These are phyloP conservation scores for Pyracantha coccinea DNA, from an alignment of 331 rosid species.

Conservation along the genomic window DNA sequence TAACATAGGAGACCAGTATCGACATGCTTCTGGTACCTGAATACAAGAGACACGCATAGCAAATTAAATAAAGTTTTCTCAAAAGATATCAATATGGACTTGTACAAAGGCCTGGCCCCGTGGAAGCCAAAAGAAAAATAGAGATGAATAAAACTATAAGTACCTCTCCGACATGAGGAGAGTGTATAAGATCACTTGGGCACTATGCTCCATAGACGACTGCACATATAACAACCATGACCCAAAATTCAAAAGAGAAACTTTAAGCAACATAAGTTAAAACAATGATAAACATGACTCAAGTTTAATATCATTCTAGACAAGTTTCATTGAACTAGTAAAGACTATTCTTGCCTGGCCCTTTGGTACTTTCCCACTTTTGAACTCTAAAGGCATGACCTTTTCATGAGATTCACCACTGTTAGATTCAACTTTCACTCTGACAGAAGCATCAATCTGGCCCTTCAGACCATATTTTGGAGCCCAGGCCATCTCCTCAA, in stretches of 20 bases:
- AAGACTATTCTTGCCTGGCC: slow-evolving; percentile 59
- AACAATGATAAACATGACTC: background rate
- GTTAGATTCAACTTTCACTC: slow-evolving; percentile 44
- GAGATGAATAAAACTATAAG: background rate
- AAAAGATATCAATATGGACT: background rate
- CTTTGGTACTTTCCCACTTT: slow-evolving; percentile 67
- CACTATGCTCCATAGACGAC: slow-evolving; percentile 75
- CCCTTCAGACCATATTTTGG: slow-evolving; percentile 95
- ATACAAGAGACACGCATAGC: slow-evolving; percentile 12
- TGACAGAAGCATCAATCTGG: slow-evolving; percentile 92
- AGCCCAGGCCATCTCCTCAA: slow-evolving; percentile 99
- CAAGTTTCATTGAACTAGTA: background rate
- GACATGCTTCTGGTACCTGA: slow-evolving; percentile 66
- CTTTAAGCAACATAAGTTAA: background rate
- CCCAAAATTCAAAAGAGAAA: slow-evolving; percentile 10
- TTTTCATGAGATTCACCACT: slow-evolving; percentile 33
- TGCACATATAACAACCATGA: slow-evolving; percentile 37
- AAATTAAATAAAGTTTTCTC: slow-evolving; percentile 4
- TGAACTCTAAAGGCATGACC: slow-evolving; percentile 91
- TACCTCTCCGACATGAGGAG: slow-evolving; percentile 95
- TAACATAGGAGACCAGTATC: slow-evolving; percentile 84
- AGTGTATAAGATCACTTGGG: slow-evolving; percentile 89
- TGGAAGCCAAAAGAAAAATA: background rate
- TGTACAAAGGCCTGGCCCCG: background rate
- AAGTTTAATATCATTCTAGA: slow-evolving; percentile 11